These are phyloP conservation scores for Prunus padus DNA, from an alignment of 306 rosid species.

Conservation along the genomic window DNA sequence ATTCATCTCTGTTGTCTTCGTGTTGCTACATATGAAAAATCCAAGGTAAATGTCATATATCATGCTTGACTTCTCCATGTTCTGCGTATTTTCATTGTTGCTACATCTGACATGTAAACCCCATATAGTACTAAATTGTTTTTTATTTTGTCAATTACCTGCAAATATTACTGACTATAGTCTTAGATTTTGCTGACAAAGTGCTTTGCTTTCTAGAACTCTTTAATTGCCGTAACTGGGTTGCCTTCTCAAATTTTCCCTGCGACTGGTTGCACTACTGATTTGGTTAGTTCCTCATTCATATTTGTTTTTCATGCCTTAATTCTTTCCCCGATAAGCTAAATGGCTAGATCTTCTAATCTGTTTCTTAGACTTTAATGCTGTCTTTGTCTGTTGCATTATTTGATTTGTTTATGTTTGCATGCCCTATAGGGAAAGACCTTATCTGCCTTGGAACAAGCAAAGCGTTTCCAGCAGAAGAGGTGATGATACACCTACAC, in stretches of 20 bases:
- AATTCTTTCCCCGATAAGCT: neutral
- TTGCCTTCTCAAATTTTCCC: conserved; percentile 10
- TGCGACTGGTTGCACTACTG: neutral
- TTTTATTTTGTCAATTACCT: neutral
- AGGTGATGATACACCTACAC: conserved; percentile 5
- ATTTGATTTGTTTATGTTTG: conserved; percentile 9
- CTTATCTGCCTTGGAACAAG: conserved; percentile 51
- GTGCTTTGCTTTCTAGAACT: conserved; percentile 8
- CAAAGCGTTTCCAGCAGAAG: conserved; percentile 41
- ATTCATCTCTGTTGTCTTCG: conserved; percentile 64
- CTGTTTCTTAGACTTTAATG: neutral
- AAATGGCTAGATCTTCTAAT: neutral
- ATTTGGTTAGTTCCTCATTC: conserved; percentile 3
- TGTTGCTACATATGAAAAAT: conserved; percentile 71
- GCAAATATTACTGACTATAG: neutral
- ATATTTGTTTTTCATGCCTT: neutral
- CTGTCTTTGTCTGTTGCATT: neutral
- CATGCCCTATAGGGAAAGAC: conserved; percentile 50
- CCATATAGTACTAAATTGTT: neutral
- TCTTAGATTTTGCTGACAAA: conserved; percentile 1
- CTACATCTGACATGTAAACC: neutral
- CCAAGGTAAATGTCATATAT: conserved; percentile 51
- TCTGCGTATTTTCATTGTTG: neutral
- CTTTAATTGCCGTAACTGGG: neutral
- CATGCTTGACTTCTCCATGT: neutral